Evolutionary conservation across 257 asterid species (phyloP), one percentile per base, ranked within the genome.

Genomic region (Scutellaria minor): DNA sequence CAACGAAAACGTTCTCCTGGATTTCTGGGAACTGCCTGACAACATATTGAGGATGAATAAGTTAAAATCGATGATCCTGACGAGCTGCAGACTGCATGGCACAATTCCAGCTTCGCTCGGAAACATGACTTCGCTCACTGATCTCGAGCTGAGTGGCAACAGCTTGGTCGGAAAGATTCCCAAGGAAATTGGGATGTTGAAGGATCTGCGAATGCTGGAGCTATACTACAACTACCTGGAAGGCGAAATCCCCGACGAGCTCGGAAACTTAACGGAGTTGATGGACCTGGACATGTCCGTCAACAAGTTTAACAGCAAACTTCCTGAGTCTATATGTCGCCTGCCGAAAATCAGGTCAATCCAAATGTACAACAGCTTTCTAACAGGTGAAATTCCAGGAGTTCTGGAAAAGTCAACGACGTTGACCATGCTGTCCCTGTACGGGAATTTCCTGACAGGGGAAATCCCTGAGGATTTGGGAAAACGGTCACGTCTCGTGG

Each of bases 131-230:
- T 81, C 96, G 1, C 85, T 95, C 18, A 40, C 77, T 39, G 97
- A 90, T 73, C 96, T 95, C 70, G 98, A 95, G 72, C 75, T 95
- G 62, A 80, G 92, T 40, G 98, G 95, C 0, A 95, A 95, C 66
- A 75, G 64, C 41, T 66, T 91, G 42, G 58, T 50, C 0, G 99
- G 99, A 0, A 58, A 52, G 40, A 55, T 95, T 14, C 99, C 98
- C 0, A 76, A 13, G 7, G 96, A 92, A 50, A 60, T 95, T 5
- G 96, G 94, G 6, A 35, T 9, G 79, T 74, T 95, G 52, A 79
- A 37, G 22, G 90, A 90, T 42, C 80, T 95, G 82, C 75, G 54
- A 73, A 84, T 70, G 85, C 92, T 95, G 56, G 99, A 95, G 86
- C 98, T 95, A 14, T 95, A 90, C 46, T 91, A 90, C 81, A 95